Base-by-base conservation (phyloP, 2,329 filamentous ascomycete species). In the Aspergillus tubingensis region DNA sequence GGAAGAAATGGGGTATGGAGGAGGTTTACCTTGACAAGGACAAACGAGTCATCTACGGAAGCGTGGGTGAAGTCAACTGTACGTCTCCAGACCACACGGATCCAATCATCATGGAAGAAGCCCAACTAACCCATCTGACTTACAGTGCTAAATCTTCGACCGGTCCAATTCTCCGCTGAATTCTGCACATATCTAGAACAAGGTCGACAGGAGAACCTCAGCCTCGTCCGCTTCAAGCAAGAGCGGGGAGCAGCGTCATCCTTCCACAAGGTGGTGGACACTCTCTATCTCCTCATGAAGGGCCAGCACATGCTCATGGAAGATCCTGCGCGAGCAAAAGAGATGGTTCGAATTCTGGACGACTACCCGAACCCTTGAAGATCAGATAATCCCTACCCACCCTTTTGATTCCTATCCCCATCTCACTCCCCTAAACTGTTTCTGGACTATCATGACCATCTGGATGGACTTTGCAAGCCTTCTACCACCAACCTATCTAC, bases 211-310 rank as follows among this genome's bases (percentile, higher is more conserved):
- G 88, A 86, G 49, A 88, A 88, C 50, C 83, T 97, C 57, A 91
- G 89, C 74, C 87, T 97, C 65, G 87, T 91, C 30, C 89, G 91
- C 38, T 91, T 97, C 74, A 94, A 91, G 1, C 93, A 97, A 72
- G 92, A 95, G 72, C 88, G 88, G 60, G 95, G 94, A n/a, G 93
- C 94, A 1, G 92, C 91, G 39, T 95, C 90, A 69, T 95, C 90
- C 67, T 96, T 98, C 79, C 85, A 91, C 73, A 88, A 87, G 71
- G 90, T 96, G 8, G 85, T 96, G 25, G 89, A 92, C 61, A 89
- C 90, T 3, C 82, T 97, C 68, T 84, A 88, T 65, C 81, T 85
- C 19, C 85, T 91, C 15, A 87, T 96, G 73, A 82, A 82, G 64
- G 81, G 81, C 61, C 86, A 88, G 27, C 82, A 83, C 25, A 79